phyloP scores from a whole-genome alignment of 371 early-diverging fungal genomes.

The Encephalitozoon intestinalis region DNA sequence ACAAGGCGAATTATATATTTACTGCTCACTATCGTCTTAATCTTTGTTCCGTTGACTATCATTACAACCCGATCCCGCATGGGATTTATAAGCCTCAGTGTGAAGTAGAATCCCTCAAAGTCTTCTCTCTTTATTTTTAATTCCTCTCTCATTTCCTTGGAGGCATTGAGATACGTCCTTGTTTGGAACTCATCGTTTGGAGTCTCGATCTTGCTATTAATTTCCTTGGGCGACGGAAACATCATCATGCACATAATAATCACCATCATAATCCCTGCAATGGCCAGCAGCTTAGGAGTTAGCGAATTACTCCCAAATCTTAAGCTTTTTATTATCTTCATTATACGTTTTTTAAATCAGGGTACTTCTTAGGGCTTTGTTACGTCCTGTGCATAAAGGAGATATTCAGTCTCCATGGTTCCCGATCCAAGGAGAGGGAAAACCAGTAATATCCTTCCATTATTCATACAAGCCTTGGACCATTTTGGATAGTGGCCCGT shows the following conservation, averaged over 20 bases:
- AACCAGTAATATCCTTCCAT: not conserved
- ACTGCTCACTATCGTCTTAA: constrained; percentile 1
- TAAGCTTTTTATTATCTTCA: not conserved
- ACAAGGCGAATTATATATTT: not conserved
- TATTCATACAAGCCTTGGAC: constrained; percentile 14
- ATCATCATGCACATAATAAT: not conserved
- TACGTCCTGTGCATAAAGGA: not conserved
- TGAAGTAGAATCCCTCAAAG: not conserved
- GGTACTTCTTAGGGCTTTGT: not conserved
- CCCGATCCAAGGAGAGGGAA: not conserved
- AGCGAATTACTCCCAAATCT: not conserved
- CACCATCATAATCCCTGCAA: too few species aligned
- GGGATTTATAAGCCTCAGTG: not conserved
- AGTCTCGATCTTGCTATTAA: not conserved
- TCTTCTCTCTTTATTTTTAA: not conserved
- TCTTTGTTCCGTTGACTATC: not conserved
- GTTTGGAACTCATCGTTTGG: not conserved
- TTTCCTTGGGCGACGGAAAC: not conserved
- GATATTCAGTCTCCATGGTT: not conserved
- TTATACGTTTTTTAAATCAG: not conserved
- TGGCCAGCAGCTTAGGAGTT: not conserved
- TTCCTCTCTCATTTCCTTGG: not conserved
- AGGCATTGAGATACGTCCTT: not conserved
- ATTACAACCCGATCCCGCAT: not conserved
- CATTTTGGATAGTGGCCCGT: constrained; percentile 2